These are phyloP conservation scores for Diaporthe citriasiana DNA, from an alignment of 2,329 filamentous ascomycete genomes.

Conservation along the genomic window DNA sequence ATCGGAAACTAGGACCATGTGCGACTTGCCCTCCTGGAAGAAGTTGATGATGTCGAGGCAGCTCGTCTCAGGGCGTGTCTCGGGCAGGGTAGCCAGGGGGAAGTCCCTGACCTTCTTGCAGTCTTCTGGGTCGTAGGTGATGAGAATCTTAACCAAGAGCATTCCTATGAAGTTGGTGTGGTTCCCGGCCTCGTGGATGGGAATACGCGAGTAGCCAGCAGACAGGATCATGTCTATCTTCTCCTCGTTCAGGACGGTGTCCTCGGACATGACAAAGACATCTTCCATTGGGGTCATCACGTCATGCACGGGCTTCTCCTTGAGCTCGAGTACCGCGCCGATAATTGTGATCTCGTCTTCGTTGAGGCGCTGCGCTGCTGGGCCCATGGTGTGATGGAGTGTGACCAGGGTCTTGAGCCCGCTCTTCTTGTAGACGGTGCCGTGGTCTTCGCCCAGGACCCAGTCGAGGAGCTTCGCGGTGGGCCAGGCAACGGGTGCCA, in stretches of 20 bases:
- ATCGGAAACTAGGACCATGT: constrained; percentile 97
- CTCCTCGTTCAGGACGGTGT: constrained; percentile 90
- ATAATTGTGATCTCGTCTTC: constrained; percentile 99
- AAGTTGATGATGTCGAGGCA: constrained; percentile 99
- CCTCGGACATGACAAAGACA: constrained; percentile 96
- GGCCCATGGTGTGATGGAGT: constrained; percentile 90
- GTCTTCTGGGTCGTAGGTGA: constrained; percentile 98
- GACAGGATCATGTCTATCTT: constrained; percentile 96
- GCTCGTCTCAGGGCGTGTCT: constrained; percentile 94
- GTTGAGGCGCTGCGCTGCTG: constrained; percentile 89
- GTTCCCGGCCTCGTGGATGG: constrained; percentile 90
- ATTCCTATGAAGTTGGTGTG: constrained; percentile 93
- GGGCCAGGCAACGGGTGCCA: constrained; percentile 92
- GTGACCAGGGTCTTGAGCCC: constrained; percentile 97
- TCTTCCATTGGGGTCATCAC: constrained; percentile 99
- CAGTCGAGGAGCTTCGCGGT: constrained; percentile 96
- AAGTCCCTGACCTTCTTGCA: constrained; percentile 89
- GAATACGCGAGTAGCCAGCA: constrained; percentile 95
- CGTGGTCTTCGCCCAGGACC: constrained; percentile 93
- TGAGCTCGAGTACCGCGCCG: constrained; percentile 94
- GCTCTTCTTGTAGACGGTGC: constrained; percentile 97
- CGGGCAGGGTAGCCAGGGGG: constrained; percentile 91
- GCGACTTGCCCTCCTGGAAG: constrained; percentile 98
- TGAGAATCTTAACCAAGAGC: constrained; percentile 98
- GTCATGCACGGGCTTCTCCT: constrained; percentile 92